phyloP scores from a whole-genome alignment of 257 asterid species.

The Solanum peruvianum region DNA sequence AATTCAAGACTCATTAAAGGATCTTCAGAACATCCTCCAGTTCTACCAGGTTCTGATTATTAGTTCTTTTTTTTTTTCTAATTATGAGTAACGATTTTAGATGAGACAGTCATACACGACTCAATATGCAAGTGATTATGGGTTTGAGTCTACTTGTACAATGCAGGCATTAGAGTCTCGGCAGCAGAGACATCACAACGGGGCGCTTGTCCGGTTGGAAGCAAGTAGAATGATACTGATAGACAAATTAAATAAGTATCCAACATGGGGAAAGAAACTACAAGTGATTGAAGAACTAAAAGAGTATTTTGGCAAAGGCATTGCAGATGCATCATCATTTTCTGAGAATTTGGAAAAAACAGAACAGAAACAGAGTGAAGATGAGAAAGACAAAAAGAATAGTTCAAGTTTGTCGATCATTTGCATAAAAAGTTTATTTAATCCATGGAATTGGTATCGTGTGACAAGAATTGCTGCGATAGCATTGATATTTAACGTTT shows the following conservation, averaged over 20 bases:
- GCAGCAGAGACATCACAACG: conserved; percentile 11
- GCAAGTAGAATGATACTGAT: conserved; percentile 26
- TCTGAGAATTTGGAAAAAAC: conserved; percentile 3
- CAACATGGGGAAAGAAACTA: conserved; percentile 2
- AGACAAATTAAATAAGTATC: conserved; percentile 17
- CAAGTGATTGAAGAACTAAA: conserved; percentile 25
- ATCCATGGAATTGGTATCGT: conserved; percentile 11
- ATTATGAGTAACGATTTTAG: not conserved
- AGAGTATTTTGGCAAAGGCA: conserved; percentile 18
- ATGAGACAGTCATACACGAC: not conserved
- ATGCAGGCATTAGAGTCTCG: conserved; percentile 21
- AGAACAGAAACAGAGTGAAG: not conserved
- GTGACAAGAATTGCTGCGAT: conserved; percentile 18
- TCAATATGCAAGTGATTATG: not conserved
- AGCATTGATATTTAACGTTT: conserved; percentile 15
- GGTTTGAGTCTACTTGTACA: not conserved
- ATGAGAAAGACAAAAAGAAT: not conserved
- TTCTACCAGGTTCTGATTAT: conserved; percentile 25
- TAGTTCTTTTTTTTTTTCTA: not conserved
- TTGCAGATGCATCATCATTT: conserved; percentile 1
- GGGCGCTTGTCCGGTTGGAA: conserved; percentile 25
- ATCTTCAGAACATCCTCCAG: conserved; percentile 24
- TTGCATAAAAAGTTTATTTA: conserved; percentile 1
- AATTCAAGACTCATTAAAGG: conserved; percentile 34
- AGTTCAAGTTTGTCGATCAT: conserved; percentile 6